A percentile compares a stretch with the other conserved stretches of the same genome.
Evolutionary conservation across 192 early-diverging fungal species (phyloP).

Genomic region (Coemansia sp.): DNA sequence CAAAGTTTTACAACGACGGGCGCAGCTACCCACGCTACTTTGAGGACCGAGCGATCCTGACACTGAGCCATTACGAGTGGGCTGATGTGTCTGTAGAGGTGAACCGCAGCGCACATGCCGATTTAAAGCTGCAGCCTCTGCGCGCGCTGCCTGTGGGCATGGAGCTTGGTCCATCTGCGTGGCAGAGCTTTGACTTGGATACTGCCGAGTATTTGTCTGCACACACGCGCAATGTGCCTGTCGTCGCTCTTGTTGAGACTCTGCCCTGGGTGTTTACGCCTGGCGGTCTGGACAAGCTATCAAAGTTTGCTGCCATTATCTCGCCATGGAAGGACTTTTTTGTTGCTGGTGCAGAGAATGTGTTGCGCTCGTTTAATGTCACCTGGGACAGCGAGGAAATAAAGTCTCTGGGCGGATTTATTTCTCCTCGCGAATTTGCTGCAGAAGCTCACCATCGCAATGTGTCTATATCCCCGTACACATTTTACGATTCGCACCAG

Average conservation of each 20-base stretch:
- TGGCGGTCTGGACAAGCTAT: constrained; percentile 31
- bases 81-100: constrained; percentile 22
- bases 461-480: constrained; percentile 44
- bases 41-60: constrained; percentile 51
- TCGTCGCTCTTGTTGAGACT: constrained; percentile 34
- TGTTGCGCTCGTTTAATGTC: constrained; percentile 19
- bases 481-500: constrained; percentile 55
- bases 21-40: constrained; percentile 38
- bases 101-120: constrained; percentile 18
- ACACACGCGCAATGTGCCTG: constrained; percentile 19
- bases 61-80: constrained; percentile 44
- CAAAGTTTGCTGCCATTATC: constrained; percentile 32
- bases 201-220: constrained; percentile 38
- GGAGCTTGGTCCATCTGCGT: constrained; percentile 25
- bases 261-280: constrained; percentile 46
- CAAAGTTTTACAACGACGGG: constrained; percentile 38
- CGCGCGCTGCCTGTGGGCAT: constrained; percentile 5
- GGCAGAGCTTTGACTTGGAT: constrained; percentile 55
- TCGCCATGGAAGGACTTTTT: constrained; percentile 55
- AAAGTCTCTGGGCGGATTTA: constrained; percentile 37
- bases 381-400: constrained; percentile 45
- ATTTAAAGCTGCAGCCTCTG: constrained; percentile 15
- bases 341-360: constrained; percentile 35
- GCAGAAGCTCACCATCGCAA: constrained; percentile 31
- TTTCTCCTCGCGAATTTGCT: constrained; percentile 19